Evolutionary conservation across 1,284 basidiomycete genomes (phyloP).

Genomic region (Pascua sp.): DNA sequence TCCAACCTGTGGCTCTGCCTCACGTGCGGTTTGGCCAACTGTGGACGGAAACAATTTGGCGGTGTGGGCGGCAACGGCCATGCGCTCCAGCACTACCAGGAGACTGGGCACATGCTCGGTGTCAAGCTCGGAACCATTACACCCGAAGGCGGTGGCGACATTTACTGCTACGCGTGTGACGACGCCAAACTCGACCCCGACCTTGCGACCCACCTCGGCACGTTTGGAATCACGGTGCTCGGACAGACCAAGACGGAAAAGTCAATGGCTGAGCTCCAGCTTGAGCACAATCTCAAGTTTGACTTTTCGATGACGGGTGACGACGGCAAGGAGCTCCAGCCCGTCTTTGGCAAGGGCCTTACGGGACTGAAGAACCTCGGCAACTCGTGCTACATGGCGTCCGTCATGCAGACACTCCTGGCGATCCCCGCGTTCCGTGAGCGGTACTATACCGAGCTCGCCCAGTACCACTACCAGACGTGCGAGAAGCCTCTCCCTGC

Average conservation of each 20-base stretch:
- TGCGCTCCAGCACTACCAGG: slow-evolving; percentile 75
- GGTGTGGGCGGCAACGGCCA: slow-evolving; percentile 87
- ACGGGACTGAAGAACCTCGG: slow-evolving; percentile 92
- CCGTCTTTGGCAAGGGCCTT: slow-evolving; percentile 80
- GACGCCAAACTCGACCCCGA: slow-evolving; percentile 80
- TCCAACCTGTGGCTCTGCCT: slow-evolving; percentile 95
- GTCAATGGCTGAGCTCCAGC: slow-evolving; percentile 95
- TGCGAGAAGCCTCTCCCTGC: slow-evolving; percentile 73
- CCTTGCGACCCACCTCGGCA: slow-evolving; percentile 68
- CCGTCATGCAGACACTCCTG: slow-evolving; percentile 84
- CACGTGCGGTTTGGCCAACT: slow-evolving; percentile 89
- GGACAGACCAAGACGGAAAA: slow-evolving; percentile 91
- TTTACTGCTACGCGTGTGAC: slow-evolving; percentile 92
- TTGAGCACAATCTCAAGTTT: slow-evolving; percentile 92
- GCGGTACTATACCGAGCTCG: slow-evolving; percentile 63
- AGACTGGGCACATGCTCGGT: slow-evolving; percentile 73
- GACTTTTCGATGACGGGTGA: slow-evolving; percentile 93
- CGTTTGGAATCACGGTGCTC: slow-evolving; percentile 83
- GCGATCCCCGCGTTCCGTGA: slow-evolving; percentile 71
- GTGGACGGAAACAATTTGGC: slow-evolving; percentile 83
- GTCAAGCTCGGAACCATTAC: slow-evolving; percentile 98
- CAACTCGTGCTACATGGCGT: slow-evolving; percentile 98
- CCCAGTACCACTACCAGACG: slow-evolving; percentile 58
- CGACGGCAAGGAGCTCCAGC: slow-evolving; percentile 80
- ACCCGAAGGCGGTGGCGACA: slow-evolving; percentile 80